These are phyloP conservation scores for Fusarium euwallaceae DNA, from an alignment of 2,329 filamentous ascomycete genomes.

Conservation along the genomic window DNA sequence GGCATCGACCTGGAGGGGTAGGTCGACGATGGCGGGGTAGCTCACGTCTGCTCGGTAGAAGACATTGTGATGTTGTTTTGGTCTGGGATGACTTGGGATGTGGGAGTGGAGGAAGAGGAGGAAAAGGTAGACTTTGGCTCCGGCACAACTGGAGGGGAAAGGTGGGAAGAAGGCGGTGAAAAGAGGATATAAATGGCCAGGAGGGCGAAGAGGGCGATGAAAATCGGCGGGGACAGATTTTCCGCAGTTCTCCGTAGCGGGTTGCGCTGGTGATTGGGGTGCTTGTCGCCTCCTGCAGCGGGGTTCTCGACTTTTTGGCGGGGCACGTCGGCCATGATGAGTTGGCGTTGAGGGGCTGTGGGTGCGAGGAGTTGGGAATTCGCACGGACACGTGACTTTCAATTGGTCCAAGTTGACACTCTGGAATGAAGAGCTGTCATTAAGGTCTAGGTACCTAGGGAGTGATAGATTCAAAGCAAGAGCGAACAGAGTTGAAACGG, in stretches of 20 bases:
- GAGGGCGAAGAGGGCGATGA: constrained; percentile 55
- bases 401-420: constrained; percentile 20
- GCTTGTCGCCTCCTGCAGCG: constrained; percentile 48
- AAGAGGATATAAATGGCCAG: constrained; percentile 54
- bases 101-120: constrained; percentile 46
- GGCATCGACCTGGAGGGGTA: constrained; percentile 25
- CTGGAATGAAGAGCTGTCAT: constrained; percentile 7
- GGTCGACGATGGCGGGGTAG: constrained; percentile 50
- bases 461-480: neutral
- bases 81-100: constrained; percentile 46
- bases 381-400: constrained; percentile 47
- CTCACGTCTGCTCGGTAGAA: constrained; percentile 87
- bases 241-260: constrained; percentile 49
- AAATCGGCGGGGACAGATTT: constrained; percentile 61
- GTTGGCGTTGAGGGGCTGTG: constrained; percentile 42
- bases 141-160: constrained; percentile 47
- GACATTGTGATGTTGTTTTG: constrained; percentile 69
- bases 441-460: neutral
- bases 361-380: constrained; percentile 33
- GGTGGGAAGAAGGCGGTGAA: constrained; percentile 48
- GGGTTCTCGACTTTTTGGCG: constrained; percentile 51
- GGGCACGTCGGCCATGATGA: constrained; percentile 51
- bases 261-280: constrained; percentile 40
- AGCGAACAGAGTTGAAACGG: neutral
- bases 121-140: constrained; percentile 45